Evolutionary conservation across 805 yeast species (phyloP).

Genomic region (Lipomyces anomalus): DNA sequence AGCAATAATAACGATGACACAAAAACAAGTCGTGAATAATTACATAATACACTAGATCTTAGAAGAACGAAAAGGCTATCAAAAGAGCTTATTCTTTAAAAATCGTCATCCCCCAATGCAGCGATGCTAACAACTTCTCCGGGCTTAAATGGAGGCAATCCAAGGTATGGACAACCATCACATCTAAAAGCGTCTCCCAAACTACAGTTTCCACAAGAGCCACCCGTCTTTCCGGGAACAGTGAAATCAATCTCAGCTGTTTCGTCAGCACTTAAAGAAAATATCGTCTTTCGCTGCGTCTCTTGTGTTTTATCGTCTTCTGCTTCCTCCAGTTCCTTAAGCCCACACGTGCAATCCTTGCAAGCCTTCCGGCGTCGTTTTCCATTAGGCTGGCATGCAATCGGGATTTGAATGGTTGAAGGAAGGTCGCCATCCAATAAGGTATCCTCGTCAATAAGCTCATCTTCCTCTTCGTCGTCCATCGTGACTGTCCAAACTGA

Average conservation of each 20-base stretch:
- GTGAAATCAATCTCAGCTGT: conserved; percentile 91
- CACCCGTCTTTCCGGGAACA: conserved; percentile 84
- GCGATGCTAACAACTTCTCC: conserved; percentile 83
- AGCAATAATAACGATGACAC: no score
- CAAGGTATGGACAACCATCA: conserved; percentile 95
- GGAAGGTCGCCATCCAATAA: conserved; percentile 41
- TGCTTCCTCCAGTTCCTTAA: conserved; percentile 70
- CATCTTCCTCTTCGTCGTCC: conserved; percentile 44
- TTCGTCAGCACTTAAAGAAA: conserved; percentile 59
- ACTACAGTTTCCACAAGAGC: conserved; percentile 96
- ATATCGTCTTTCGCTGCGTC: conserved; percentile 35
- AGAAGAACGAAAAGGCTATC: no score
- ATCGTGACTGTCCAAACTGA: conserved; percentile 40
- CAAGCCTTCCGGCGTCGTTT: conserved; percentile 78
- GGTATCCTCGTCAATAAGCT: conserved; percentile 54
- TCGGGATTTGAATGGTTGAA: conserved; percentile 30
- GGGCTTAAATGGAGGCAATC: conserved; percentile 96
- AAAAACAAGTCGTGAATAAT: no score
- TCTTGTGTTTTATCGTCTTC: conserved; percentile 42
- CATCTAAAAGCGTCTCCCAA: conserved; percentile 98
- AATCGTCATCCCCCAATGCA: conserved; percentile 27
- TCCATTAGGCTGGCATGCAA: conserved; percentile 16
- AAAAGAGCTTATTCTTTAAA: conserved; percentile 4
- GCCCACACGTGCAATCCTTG: conserved; percentile 96
- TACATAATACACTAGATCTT: no score